Evolutionary conservation across 495 filamentous ascomycete species (phyloP).

Genomic region (Hypoxylon lienhwacheense): DNA sequence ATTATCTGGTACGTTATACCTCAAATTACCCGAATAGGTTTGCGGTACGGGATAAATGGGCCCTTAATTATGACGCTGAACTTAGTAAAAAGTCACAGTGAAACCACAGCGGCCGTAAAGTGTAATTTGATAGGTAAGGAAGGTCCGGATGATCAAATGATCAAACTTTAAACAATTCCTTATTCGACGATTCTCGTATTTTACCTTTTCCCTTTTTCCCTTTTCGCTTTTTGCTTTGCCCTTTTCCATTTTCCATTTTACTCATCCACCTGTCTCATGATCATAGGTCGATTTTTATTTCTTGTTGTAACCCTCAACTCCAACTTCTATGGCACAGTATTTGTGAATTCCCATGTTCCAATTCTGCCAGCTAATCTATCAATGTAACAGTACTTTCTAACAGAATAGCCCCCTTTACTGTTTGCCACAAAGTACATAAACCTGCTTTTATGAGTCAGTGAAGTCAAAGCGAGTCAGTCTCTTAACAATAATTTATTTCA

Average conservation of each 20-base stretch:
- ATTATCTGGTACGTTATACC: too few species aligned
- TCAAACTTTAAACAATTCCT: constrained; percentile 20
- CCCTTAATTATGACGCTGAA: constrained; percentile 33
- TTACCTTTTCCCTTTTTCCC: too few species aligned
- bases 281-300: constrained; percentile 22
- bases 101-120: too few species aligned
- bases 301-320: constrained; percentile 1
- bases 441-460: constrained; percentile 18
- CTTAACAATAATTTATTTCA: too few species aligned
- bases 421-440: constrained; percentile 8
- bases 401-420: background rate
- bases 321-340: background rate
- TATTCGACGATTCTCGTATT: too few species aligned
- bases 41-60: constrained; percentile 11
- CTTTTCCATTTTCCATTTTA: too few species aligned
- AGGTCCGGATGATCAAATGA: constrained; percentile 27
- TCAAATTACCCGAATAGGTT: constrained; percentile 15
- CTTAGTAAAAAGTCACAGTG: constrained; percentile 16
- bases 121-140: constrained; percentile 28
- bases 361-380: background rate
- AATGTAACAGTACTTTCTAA: too few species aligned
- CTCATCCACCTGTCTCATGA: constrained; percentile 26
- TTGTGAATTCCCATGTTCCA: constrained; percentile 4
- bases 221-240: too few species aligned
- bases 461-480: constrained; percentile 18